These are phyloP conservation scores for Xylariaceae sp. DNA, from an alignment of 2,329 filamentous ascomycete genomes.

Conservation along the genomic window DNA sequence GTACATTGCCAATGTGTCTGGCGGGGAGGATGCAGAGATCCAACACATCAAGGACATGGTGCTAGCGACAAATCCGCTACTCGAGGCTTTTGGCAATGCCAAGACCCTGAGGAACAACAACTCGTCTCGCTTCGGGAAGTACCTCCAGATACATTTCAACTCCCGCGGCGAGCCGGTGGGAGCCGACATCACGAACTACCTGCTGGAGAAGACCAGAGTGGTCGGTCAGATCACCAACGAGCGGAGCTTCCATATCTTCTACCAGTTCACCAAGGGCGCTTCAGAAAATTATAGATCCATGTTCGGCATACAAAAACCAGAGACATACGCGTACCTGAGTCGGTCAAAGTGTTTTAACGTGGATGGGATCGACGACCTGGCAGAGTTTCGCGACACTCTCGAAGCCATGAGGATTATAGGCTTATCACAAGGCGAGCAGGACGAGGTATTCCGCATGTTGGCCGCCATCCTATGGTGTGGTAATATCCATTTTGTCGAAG, in stretches of 20 bases:
- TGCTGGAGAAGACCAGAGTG: conserved; percentile 91
- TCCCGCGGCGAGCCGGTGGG: conserved; percentile 82
- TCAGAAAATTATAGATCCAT: conserved; percentile 76
- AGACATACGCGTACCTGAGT: conserved; percentile 90
- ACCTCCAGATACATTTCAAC: conserved; percentile 96
- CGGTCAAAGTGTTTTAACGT: conserved; percentile 93
- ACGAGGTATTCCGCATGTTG: conserved; percentile 94
- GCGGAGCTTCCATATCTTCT: conserved; percentile 98
- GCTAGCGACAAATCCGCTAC: conserved; percentile 89
- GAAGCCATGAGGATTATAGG: conserved; percentile 95
- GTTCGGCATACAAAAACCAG: conserved; percentile 87
- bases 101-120: conserved; percentile 99
- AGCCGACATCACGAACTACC: conserved; percentile 96
- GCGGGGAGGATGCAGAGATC: conserved; percentile 75
- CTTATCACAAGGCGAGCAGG: conserved; percentile 78
- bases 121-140: conserved; percentile 96
- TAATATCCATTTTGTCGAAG: conserved; percentile 85
- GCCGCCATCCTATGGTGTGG: conserved; percentile 89
- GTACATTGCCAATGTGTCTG: conserved; percentile 96
- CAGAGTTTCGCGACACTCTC: conserved; percentile 83
- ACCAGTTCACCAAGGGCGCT: conserved; percentile 95
- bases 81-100: conserved; percentile 97
- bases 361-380: conserved; percentile 82
- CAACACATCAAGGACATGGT: conserved; percentile 99
- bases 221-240: conserved; percentile 93